phyloP scores from a whole-genome alignment of 306 rosid species.

The Gastrolobium bilobum region DNA sequence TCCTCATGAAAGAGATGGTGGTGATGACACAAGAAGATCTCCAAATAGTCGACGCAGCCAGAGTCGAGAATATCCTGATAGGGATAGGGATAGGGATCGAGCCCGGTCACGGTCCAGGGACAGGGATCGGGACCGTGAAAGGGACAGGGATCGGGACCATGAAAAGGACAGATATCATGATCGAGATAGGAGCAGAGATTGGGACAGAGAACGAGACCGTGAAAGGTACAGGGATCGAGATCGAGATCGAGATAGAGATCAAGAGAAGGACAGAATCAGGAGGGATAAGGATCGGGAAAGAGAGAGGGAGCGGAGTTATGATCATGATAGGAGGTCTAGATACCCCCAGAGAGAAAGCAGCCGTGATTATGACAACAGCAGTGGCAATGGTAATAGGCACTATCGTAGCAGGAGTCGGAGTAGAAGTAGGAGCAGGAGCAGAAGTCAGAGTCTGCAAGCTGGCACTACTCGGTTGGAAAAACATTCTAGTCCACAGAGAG shows the following conservation, averaged over 20 bases:
- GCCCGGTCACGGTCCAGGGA: slow-evolving; percentile 61
- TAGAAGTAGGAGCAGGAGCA: slow-evolving; percentile 80
- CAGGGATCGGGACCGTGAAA: slow-evolving; percentile 55
- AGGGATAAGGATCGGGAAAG: slow-evolving; percentile 55
- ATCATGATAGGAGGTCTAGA: slow-evolving; percentile 68
- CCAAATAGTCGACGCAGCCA: slow-evolving; percentile 70
- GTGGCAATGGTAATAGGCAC: slow-evolving; percentile 63
- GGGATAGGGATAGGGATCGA: slow-evolving; percentile 58
- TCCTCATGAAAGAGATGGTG: slow-evolving; percentile 64
- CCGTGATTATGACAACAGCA: slow-evolving; percentile 67
- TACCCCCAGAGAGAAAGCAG: slow-evolving; percentile 72
- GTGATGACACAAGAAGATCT: slow-evolving; percentile 65
- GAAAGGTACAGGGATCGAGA: slow-evolving; percentile 59
- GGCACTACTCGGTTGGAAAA: slow-evolving; percentile 52
- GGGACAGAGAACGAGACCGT: slow-evolving; percentile 56
- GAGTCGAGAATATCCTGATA: slow-evolving; percentile 84
- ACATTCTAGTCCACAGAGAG: slow-evolving; percentile 68
- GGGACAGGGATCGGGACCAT: slow-evolving; percentile 52
- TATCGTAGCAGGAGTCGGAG: slow-evolving; percentile 71
- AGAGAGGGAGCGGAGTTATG: slow-evolving; percentile 65
- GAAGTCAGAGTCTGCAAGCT: slow-evolving; percentile 78
- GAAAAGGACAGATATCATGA: slow-evolving; percentile 63
- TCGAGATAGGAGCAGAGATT: slow-evolving; percentile 50
- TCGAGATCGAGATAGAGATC: slow-evolving; percentile 55
- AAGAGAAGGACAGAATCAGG: slow-evolving; percentile 53